Conservation (phyloP, 2,329 filamentous ascomycete genomes). For the Pseudogymnoascus sp. region DNA sequence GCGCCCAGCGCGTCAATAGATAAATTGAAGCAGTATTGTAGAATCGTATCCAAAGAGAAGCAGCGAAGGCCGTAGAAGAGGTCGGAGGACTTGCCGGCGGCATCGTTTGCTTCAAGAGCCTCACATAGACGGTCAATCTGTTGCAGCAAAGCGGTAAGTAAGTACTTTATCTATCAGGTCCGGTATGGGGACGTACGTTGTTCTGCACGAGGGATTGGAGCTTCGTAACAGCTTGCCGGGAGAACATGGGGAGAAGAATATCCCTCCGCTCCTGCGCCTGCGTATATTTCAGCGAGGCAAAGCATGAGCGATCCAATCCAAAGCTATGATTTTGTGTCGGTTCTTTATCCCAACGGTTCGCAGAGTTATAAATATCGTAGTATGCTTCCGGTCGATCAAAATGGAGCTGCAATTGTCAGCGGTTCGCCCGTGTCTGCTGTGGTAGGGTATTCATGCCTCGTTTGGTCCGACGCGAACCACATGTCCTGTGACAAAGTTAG, state of each 20-base stretch:
- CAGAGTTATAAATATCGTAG: constrained; percentile 32
- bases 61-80: constrained; percentile 26
- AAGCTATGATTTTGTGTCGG: constrained; percentile 30
- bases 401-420: constrained; percentile 27
- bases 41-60: constrained; percentile 28
- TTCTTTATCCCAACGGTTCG: constrained; percentile 34
- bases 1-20: constrained; percentile 29
- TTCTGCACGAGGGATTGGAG: constrained; percentile 27
- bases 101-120: constrained; percentile 21
- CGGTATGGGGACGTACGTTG: constrained; percentile 19
- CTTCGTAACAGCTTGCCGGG: constrained; percentile 27
- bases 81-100: constrained; percentile 16
- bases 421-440: neutral
- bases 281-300: constrained; percentile 30
- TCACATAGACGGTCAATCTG: constrained; percentile 23
- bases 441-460: constrained; percentile 14
- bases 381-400: constrained; percentile 32
- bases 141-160: neutral
- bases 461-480: constrained; percentile 24
- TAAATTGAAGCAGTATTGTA: constrained; percentile 31
- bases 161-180: neutral
- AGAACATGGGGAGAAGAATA: constrained; percentile 33
- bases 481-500: constrained; percentile 16
- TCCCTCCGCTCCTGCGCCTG: constrained; percentile 31
- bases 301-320: constrained; percentile 30